Conservation (phyloP, 495 filamentous ascomycete species). For the Neurospora sp. region DNA sequence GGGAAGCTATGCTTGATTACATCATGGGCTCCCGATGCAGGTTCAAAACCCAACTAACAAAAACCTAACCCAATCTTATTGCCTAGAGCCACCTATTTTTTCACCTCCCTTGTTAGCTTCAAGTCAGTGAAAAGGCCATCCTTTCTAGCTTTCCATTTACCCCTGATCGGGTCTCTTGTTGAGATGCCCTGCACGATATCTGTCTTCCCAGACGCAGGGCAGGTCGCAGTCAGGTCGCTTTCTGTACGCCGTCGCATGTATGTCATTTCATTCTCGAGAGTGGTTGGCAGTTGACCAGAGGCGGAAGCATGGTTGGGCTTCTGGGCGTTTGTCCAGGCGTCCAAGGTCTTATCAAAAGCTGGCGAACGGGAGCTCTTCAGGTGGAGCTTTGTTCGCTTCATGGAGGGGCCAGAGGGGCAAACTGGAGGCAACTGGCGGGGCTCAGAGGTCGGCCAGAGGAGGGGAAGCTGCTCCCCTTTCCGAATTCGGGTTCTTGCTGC, state of each 20-base stretch:
- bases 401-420: neutral
- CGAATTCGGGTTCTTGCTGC: neutral
- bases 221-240: neutral
- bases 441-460: neutral
- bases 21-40: slow-evolving; percentile 14
- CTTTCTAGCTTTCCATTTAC: neutral
- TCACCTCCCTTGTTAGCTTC: neutral
- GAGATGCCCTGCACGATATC: neutral
- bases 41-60: slow-evolving; percentile 11
- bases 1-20: slow-evolving; percentile 18
- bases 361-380: neutral
- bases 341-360: neutral
- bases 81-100: neutral
- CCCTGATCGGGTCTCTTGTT: neutral
- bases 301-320: neutral
- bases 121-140: neutral
- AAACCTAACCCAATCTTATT: neutral
- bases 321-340: neutral
- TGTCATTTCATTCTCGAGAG: neutral
- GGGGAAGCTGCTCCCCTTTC: neutral
- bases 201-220: neutral
- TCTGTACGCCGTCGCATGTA: neutral
- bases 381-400: neutral
- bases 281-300: neutral
- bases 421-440: neutral